Base-by-base conservation (phyloP, 495 filamentous ascomycete species). In the Collariella sp. region DNA sequence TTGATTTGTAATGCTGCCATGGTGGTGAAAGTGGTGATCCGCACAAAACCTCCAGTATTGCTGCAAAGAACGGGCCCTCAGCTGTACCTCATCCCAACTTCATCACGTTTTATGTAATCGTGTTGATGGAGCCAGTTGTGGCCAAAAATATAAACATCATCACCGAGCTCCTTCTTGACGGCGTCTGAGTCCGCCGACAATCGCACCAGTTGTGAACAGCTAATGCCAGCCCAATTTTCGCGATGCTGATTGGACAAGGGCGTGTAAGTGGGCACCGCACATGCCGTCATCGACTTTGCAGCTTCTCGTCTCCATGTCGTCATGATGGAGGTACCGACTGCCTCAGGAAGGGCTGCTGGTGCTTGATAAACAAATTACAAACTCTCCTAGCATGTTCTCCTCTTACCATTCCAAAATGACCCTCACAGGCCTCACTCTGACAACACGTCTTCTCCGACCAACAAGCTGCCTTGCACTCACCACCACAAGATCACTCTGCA, bases 231-330 rank as follows among this genome's bases (percentile, higher is more conserved):
- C 42, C 19, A 6, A 24, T 7, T 11, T 12, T 23, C 18, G 19
- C 16, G 13, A 10, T n/a, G 34, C 22, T 45, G 46, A 50, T 56
- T 56, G 54, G 46, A 19, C 54, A 45, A 40, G 42, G 33, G 40
- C 40, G 33, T 56, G 40, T 39, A 50, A 56, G 46, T 50, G 26
- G 10, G 19, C 11, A 15, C n/a, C 42, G n/a, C 15, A 31, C 23
- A 22, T 29, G 0, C 46, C 46, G 54, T 56, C 54, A 56, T 56
- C n/a, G 45, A 40, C 13, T 36, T 16, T 29, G 5, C 36, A 40
- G 3, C 7, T 45, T 31, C 22, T 19, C 26, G 13, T 33, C 19
- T 18, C 43, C n/a, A 29, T 44, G 24, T n/a, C n/a, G n/a, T n/a
- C n/a, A n/a, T n/a, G n/a, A n/a, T n/a, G n/a, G n/a, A n/a, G n/a